A percentile compares a stretch with the other conserved stretches of the same genome.
Evolutionary conservation across 2,329 filamentous ascomycete species (phyloP).

Genomic region (Epichloe festucae): DNA sequence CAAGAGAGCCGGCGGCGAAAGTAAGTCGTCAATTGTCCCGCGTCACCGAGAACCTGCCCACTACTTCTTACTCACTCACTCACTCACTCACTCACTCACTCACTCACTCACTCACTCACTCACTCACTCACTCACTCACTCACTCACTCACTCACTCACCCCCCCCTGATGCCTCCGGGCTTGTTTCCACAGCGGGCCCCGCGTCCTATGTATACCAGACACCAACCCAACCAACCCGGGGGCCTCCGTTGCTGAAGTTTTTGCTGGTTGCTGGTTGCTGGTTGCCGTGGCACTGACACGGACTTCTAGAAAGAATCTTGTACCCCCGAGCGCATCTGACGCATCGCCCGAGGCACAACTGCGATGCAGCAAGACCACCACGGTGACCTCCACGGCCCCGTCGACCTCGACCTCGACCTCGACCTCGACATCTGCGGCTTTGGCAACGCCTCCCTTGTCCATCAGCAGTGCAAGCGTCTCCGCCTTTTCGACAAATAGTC

Average conservation of each 20-base stretch:
- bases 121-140: too few species aligned
- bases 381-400: neutral
- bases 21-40: conserved; percentile 36
- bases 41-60: neutral
- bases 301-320: conserved; percentile 29
- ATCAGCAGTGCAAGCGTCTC: conserved; percentile 14
- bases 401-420: neutral
- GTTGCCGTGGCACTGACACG: conserved; percentile 11
- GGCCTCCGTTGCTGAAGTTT: neutral
- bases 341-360: conserved; percentile 27
- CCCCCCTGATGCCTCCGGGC: neutral
- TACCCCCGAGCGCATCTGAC: conserved; percentile 18
- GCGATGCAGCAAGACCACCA: conserved; percentile 7
- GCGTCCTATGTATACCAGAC: neutral
- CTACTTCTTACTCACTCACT: too few species aligned
- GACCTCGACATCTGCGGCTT: neutral
- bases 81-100: too few species aligned
- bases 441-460: conserved; percentile 8
- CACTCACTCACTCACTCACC: too few species aligned
- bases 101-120: too few species aligned
- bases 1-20: conserved; percentile 77
- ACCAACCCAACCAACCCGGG: neutral
- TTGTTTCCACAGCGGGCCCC: neutral
- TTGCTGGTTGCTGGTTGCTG: neutral
- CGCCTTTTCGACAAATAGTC: conserved; percentile 15